Evolutionary conservation across 2,329 filamentous ascomycete species (phyloP).

Genomic region (Phialophora chinensis): DNA sequence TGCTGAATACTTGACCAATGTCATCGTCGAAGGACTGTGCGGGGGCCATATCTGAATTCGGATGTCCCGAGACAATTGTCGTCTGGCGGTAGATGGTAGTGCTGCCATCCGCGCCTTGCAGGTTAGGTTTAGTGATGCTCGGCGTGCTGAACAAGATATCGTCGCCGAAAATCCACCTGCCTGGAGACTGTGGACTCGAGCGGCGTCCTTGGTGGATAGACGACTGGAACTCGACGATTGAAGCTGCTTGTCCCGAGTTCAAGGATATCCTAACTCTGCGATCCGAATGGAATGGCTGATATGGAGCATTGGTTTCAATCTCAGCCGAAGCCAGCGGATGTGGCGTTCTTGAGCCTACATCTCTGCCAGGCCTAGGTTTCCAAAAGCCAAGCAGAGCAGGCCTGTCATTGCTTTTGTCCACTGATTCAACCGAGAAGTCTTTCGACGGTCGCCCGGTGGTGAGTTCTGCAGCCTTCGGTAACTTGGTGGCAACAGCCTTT

Average conservation of each 20-base stretch:
- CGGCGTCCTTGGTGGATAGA: conserved; percentile 16
- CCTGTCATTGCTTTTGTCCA: conserved; percentile 9
- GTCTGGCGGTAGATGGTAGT: conserved; percentile 36
- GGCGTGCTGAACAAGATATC: conserved; percentile 48
- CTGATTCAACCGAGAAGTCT: conserved; percentile 17
- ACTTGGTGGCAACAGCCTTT: conserved; percentile 32
- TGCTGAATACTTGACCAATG: conserved; percentile 63
- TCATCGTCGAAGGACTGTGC: conserved; percentile 56
- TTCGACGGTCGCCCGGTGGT: conserved; percentile 4
- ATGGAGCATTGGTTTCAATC: conserved; percentile 93
- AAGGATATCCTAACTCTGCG: conserved; percentile 79
- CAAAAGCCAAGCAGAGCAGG: conserved; percentile 46
- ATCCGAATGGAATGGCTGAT: conserved; percentile 95
- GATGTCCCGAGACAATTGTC: conserved; percentile 17
- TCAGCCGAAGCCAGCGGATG: conserved; percentile 76
- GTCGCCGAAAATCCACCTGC: conserved; percentile 62
- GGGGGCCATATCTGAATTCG: conserved; percentile 4
- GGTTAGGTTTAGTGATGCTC: conserved; percentile 6
- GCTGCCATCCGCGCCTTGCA: conserved; percentile 16
- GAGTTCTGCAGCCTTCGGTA: conserved; percentile 27
- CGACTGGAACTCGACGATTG: conserved; percentile 8
- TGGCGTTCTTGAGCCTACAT: conserved; percentile 48
- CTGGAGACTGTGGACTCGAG: conserved; percentile 32
- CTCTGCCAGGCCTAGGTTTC: conserved; percentile 52
- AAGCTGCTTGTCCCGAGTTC: conserved; percentile 50